Evolutionary conservation across 179 eudicot species (phyloP), one percentile per base, ranked within the genome.

Genomic region (Sideroxylon spinosum): DNA sequence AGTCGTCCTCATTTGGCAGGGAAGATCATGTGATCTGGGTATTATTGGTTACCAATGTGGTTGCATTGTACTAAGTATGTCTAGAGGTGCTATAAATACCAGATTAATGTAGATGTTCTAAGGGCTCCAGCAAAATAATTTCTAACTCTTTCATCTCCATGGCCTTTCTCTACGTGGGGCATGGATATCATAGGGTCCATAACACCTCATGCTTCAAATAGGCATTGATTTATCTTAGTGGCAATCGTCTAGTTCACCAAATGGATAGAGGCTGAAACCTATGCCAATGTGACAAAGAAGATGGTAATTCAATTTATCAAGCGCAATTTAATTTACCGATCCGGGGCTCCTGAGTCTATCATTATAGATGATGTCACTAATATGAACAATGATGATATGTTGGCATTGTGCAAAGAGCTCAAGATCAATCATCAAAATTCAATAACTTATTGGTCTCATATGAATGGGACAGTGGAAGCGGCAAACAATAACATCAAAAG

Each of bases 181-280:
- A 57, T 74, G 7, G 50, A 25, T n/a, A 8, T 76, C 26, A 76
- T 76, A 6, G 46, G 73, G 2, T 25, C 26, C 0, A 76, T 76
- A 0, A 48, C 29, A 0, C 79, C 73, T 0, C 25, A 50, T 3
- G 49, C 63, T 1, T 63, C 78, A 6, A 65, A 67, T 22, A 62
- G 72, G 0, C 79, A 76, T 53, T 25, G 9, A 0, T 76, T 32
- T 22, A 76, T 76, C 1, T 46, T 76, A 3, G 69, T 61, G 1
- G 69, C 12, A 6, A 75, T 75, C 9, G 78, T 61, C 55, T 75
- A 75, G 17, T 75, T n/a, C n/a, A n/a, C n/a, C n/a, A n/a, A n/a
- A n/a, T n/a, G n/a, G n/a, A n/a, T n/a, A n/a, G n/a, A n/a, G n/a
- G n/a, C n/a, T n/a, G n/a, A n/a, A n/a, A n/a, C n/a, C n/a, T n/a